These are phyloP conservation scores for Rhipidocladum racemiflorum DNA, from an alignment of 176 grass and related monocot genomes.

Conservation along the genomic window DNA sequence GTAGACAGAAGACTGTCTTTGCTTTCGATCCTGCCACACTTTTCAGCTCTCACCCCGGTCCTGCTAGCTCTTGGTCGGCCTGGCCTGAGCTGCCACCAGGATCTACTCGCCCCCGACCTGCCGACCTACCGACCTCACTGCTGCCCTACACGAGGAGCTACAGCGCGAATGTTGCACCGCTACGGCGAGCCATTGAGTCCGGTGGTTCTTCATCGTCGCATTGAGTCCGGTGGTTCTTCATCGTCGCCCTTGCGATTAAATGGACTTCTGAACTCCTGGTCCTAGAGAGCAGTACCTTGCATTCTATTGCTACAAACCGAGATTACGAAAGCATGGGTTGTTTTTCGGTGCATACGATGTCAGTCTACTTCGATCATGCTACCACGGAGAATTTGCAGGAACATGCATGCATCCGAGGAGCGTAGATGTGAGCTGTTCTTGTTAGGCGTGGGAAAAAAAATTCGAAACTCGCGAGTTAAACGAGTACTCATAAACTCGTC, in stretches of 20 bases:
- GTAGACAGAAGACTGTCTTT: neutral
- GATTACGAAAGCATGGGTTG: neutral
- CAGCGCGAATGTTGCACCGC: slow-evolving; percentile 28
- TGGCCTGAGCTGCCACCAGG: neutral
- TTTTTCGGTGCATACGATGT: neutral
- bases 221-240: neutral
- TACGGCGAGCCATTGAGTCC: neutral
- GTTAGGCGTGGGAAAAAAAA: too few relatives aligned
- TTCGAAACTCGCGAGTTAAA: too few relatives aligned
- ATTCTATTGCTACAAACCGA: neutral
- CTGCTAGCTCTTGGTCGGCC: too few relatives aligned
- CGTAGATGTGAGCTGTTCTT: slow-evolving; percentile 15
- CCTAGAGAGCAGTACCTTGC: neutral
- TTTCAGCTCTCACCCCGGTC: neutral
- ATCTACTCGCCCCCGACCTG: neutral
- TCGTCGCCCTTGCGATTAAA: neutral
- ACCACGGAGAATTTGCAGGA: slow-evolving; percentile 20
- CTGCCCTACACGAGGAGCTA: neutral
- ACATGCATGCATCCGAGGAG: neutral
- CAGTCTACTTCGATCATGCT: neutral
- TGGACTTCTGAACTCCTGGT: neutral
- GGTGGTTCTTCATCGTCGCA: neutral
- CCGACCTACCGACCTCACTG: neutral
- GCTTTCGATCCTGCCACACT: neutral
- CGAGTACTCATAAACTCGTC: too few relatives aligned